Percentiles rank a stretch among this genome's conserved stretches.
phyloP scores from a whole-genome alignment of 371 early-diverging fungal species.

The Mucor velutinosus region DNA sequence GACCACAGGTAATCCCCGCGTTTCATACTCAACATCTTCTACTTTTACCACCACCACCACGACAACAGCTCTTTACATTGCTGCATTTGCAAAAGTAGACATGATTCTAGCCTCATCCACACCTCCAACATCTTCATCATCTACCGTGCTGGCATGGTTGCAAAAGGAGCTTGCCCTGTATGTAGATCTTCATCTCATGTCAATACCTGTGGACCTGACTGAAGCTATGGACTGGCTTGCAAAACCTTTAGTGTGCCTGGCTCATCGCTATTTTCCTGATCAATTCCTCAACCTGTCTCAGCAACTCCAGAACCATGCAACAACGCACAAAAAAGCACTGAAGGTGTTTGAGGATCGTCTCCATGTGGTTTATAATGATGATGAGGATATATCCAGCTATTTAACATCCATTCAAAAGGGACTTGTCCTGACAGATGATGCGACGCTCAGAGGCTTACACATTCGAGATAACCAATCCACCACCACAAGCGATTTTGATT shows the following conservation, averaged over 20 bases:
- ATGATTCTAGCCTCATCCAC: background rate
- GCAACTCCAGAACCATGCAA: background rate
- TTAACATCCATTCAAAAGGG: background rate
- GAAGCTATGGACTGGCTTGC: slow-evolving; percentile 18
- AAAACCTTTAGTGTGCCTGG: slow-evolving; percentile 29
- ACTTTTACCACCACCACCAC: slow-evolving; percentile 2
- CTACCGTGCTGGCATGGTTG: slow-evolving; percentile 48
- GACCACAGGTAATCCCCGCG: background rate
- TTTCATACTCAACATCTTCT: slow-evolving; percentile 9
- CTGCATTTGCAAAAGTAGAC: slow-evolving; percentile 3
- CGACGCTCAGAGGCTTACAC: background rate
- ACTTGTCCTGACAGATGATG: background rate
- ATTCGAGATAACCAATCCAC: background rate
- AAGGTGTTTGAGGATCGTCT: background rate
- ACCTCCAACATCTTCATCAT: background rate
- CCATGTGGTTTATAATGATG: background rate
- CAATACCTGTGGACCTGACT: slow-evolving; percentile 16
- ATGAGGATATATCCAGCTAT: background rate
- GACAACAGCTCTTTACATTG: background rate
- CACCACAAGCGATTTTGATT: background rate
- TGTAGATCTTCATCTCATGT: slow-evolving; percentile 26
- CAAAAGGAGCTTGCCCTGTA: slow-evolving; percentile 37
- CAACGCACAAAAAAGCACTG: background rate
- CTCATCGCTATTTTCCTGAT: slow-evolving; percentile 40
- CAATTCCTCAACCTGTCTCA: background rate